Conservation (phyloP, 768 basidiomycete genomes). For the Rhizopogon roseolus region DNA sequence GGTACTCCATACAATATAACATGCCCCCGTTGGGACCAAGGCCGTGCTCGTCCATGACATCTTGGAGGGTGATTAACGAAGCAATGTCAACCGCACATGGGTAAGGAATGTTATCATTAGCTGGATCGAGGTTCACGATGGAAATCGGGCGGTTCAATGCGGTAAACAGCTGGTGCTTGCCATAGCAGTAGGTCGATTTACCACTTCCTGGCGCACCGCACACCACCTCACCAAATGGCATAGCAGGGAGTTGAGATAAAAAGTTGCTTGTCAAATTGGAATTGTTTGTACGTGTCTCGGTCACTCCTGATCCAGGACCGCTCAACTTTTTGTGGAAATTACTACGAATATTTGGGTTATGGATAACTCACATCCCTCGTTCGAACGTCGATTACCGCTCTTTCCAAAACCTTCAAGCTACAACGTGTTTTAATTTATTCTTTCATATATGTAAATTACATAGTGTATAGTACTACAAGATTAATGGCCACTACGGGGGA, state of each 20-base stretch:
- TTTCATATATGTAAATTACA: too few relatives aligned
- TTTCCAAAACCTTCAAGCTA: too few relatives aligned
- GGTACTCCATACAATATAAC: slow-evolving; percentile 95
- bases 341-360: too few relatives aligned
- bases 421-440: too few relatives aligned
- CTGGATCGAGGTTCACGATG: slow-evolving; percentile 94
- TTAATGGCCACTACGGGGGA: too few relatives aligned
- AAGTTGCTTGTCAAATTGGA: background rate
- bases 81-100: slow-evolving; percentile 86
- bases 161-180: slow-evolving; percentile 84
- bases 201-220: slow-evolving; percentile 84
- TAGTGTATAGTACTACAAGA: too few relatives aligned
- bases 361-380: too few relatives aligned
- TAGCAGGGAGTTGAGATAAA: slow-evolving; percentile 21
- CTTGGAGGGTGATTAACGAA: slow-evolving; percentile 78
- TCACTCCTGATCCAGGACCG: too few relatives aligned
- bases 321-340: too few relatives aligned
- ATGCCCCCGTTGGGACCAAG: slow-evolving; percentile 96
- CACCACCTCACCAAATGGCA: slow-evolving; percentile 88
- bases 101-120: slow-evolving; percentile 86
- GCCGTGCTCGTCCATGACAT: slow-evolving; percentile 78
- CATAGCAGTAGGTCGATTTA: slow-evolving; percentile 85
- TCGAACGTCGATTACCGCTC: too few relatives aligned
- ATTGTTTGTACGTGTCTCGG: too few relatives aligned
- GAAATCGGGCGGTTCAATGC: slow-evolving; percentile 84